phyloP scores from a whole-genome alignment of 306 rosid genomes.

The Dryas drummondii region DNA sequence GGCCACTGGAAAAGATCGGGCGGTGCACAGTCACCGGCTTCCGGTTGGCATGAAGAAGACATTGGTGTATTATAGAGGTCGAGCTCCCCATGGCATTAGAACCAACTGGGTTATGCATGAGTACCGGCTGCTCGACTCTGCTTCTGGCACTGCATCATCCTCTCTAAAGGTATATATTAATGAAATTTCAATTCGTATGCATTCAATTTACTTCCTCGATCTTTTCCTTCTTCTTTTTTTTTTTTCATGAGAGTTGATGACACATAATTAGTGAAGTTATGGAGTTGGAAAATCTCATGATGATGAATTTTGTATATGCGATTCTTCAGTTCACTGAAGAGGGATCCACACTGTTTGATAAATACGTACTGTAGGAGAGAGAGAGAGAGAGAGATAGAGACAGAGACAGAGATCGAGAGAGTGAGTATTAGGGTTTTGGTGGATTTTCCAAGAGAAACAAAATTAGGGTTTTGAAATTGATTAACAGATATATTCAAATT shows the following conservation, averaged over 20 bases:
- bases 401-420: no score
- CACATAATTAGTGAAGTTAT: no score
- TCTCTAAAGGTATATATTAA: conserved; percentile 61
- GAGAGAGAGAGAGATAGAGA: neutral
- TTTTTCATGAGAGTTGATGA: neutral
- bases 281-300: no score
- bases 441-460: neutral
- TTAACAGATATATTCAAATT: neutral
- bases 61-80: conserved; percentile 80
- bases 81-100: conserved; percentile 93
- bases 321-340: neutral
- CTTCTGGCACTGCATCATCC: conserved; percentile 43
- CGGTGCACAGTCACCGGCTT: conserved; percentile 62
- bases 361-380: neutral
- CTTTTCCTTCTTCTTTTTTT: neutral
- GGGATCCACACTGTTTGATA: neutral
- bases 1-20: conserved; percentile 88
- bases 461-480: conserved; percentile 4
- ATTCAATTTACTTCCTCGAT: neutral
- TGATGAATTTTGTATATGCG: no score
- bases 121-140: conserved; percentile 66
- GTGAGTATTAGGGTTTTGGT: neutral
- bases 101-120: conserved; percentile 99
- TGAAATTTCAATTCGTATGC: no score
- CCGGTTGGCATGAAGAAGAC: conserved; percentile 92